Percentiles rank a stretch among this genome's conserved stretches.
These are phyloP conservation scores for Chaetomium strumarium DNA, from an alignment of 2,329 filamentous ascomycete genomes.

Conservation along the genomic window DNA sequence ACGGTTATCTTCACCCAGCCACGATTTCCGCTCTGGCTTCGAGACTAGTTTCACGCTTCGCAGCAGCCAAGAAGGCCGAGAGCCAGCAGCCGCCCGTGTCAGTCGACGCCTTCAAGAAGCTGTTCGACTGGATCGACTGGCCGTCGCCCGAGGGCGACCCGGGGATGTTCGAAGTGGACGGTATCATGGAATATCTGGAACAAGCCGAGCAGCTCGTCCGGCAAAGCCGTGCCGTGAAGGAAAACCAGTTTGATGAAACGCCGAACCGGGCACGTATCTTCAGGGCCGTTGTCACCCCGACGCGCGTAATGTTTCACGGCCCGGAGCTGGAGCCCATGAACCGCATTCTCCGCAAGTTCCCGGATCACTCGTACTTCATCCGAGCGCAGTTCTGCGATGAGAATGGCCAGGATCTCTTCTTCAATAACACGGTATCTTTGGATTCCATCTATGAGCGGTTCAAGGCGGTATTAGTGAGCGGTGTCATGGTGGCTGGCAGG, in stretches of 20 bases:
- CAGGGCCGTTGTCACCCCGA: constrained; percentile 54
- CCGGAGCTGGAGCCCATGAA: constrained; percentile 65
- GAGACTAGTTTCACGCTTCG: constrained; percentile 33
- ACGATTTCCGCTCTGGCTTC: constrained; percentile 43
- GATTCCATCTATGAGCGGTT: constrained; percentile 55
- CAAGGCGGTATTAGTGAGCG: constrained; percentile 48
- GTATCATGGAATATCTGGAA: constrained; percentile 37
- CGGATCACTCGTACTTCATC: constrained; percentile 56
- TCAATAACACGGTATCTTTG: constrained; percentile 47
- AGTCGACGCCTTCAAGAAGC: constrained; percentile 45
- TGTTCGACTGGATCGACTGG: constrained; percentile 49
- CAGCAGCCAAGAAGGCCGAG: constrained; percentile 22
- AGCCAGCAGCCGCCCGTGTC: constrained; percentile 38
- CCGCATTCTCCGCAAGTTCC: constrained; percentile 62
- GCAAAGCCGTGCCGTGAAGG: constrained; percentile 1
- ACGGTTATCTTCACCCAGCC: constrained; percentile 54
- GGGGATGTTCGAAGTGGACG: constrained; percentile 32
- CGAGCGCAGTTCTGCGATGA: constrained; percentile 72
- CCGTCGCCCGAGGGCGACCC: constrained; percentile 46
- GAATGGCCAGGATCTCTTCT: constrained; percentile 57
- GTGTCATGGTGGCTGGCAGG: constrained; percentile 59
- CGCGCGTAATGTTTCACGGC: constrained; percentile 50
- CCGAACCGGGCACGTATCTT: constrained; percentile 46
- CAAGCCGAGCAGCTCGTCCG: constrained; percentile 34
- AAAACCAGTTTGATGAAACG: constrained; percentile 25